Base-by-base conservation (phyloP, 208 protist genomes). In the Acanthamoeba sp. region DNA sequence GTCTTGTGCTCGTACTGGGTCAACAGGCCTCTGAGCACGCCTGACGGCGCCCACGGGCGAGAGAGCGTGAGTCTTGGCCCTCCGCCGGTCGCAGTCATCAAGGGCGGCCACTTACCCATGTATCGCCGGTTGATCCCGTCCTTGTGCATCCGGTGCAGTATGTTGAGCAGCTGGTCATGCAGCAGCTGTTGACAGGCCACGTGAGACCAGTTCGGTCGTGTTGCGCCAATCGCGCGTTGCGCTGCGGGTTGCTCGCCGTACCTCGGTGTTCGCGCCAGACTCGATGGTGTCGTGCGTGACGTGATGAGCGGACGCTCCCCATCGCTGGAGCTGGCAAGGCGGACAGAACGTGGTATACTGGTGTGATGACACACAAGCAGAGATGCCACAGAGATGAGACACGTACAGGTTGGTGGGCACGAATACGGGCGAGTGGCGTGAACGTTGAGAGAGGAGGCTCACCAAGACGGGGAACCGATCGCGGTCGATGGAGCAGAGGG, bases 121-220 rank as follows among this genome's bases (percentile, higher is more conserved):
- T 92, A 92, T 71, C 87, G 32, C 32, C 87, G 57, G 16, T 92
- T 92, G 55, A 92, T 92, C 24, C 87, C 87, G 38, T 92, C 42
- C 59, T 66, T 92, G 40, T 92, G 87, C 87, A 92, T 92, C n/a
- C 45, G 87, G 55, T 92, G 87, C 87, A 92, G 76, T n/a, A 92
- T 42, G n/a, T 66, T 69, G 16, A 52, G 34, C 20, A 92, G 50
- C 42, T 92, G 87, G 50, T 55, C 62, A 24, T 92, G 38, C 27
- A 92, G 64, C 34, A 92, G 12, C 59, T 80, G 36, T 34, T 0
- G 45, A 50, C 5, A 50, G 48, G 48, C 48, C 48, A 55, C 48
- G 48, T 20, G 48, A 55, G 48, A n/a, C n/a, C n/a, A n/a, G n/a
- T 3, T 20, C 12, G 9, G 45, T 50, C 45, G 45, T 50, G 45